These are phyloP conservation scores for Fusarium coffeatum DNA, from an alignment of 2,329 filamentous ascomycete genomes.

Conservation along the genomic window DNA sequence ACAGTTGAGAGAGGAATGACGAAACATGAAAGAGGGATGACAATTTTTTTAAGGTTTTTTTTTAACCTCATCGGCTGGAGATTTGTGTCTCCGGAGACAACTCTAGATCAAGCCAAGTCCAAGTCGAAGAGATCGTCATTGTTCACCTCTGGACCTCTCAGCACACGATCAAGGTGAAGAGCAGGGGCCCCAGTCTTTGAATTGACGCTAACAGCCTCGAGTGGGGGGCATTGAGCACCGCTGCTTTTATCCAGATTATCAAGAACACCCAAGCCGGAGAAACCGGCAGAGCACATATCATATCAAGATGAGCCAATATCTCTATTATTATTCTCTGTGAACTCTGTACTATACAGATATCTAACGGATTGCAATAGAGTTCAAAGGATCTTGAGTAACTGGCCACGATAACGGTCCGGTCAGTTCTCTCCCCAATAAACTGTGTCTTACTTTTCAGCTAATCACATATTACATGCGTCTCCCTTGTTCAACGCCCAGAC, in stretches of 20 bases:
- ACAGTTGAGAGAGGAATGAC: not conserved
- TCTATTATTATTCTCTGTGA: not conserved
- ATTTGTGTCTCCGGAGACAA: conserved; percentile 25
- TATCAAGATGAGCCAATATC: not conserved
- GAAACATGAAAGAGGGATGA: not conserved
- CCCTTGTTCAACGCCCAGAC: conserved; percentile 27
- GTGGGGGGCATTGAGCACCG: conserved; percentile 35
- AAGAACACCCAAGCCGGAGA: conserved; percentile 32
- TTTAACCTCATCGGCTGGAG: conserved; percentile 29
- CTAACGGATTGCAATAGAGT: not conserved
- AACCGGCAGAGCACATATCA: conserved; percentile 20
- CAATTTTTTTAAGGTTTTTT: conserved; percentile 15
- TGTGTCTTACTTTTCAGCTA: conserved; percentile 24
- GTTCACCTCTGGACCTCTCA: conserved; percentile 1
- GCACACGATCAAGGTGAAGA: conserved; percentile 3
- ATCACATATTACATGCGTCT: conserved; percentile 20
- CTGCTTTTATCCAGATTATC: conserved; percentile 35
- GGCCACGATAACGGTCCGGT: conserved; percentile 9
- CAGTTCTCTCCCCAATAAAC: conserved; percentile 1
- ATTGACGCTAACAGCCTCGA: conserved; percentile 38
- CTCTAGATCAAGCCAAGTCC: not conserved
- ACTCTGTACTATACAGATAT: not conserved
- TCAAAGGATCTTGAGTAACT: not conserved
- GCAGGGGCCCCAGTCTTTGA: conserved; percentile 24
- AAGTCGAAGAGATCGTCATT: conserved; percentile 23